Percentiles rank a stretch among this genome's conserved stretches.
Evolutionary conservation across 2,329 filamentous ascomycete species (phyloP).

Genomic region (Cylindrodendrum hubeiense): DNA sequence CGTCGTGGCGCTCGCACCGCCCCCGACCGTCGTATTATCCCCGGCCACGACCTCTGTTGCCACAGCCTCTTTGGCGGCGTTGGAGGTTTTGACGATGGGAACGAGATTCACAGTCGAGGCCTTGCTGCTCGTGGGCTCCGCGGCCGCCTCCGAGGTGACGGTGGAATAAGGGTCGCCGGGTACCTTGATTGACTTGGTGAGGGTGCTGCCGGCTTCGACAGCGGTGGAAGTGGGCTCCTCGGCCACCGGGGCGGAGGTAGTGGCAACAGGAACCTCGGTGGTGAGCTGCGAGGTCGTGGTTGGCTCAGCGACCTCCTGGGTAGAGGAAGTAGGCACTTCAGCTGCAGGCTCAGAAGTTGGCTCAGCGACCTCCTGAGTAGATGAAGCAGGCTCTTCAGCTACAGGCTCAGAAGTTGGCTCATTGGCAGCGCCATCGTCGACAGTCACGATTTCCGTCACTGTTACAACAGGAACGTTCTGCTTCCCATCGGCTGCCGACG

Average conservation of each 20-base stretch:
- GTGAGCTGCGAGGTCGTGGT: constrained; percentile 1
- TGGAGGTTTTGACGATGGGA: constrained; percentile 40
- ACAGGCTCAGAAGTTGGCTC: constrained; percentile 16
- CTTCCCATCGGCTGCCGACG: constrained; percentile 25
- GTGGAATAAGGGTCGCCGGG: constrained; percentile 32
- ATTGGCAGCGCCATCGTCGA: constrained; percentile 38
- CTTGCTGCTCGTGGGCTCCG: constrained; percentile 11
- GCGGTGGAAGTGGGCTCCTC: constrained; percentile 26
- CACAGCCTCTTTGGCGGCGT: constrained; percentile 8
- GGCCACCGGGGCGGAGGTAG: constrained; percentile 21
- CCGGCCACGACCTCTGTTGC: constrained; percentile 22
- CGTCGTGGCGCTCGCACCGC: constrained; percentile 33
- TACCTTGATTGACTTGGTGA: constrained; percentile 45
- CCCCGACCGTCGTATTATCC: constrained; percentile 27
- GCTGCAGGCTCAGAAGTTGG: constrained; percentile 14
- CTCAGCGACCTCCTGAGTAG: background rate
- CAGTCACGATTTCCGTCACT: constrained; percentile 46
- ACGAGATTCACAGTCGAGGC: constrained; percentile 44
- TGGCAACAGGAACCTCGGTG: constrained; percentile 19
- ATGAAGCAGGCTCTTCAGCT: constrained; percentile 7
- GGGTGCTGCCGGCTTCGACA: constrained; percentile 32
- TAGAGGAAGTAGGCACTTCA: constrained; percentile 7
- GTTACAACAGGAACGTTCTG: constrained; percentile 43
- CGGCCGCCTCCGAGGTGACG: constrained; percentile 13
- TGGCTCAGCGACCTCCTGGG: background rate